Percentiles rank a stretch among this genome's conserved stretches.
Evolutionary conservation across 768 basidiomycete species (phyloP).

Genomic region (Trametes sanguinea): DNA sequence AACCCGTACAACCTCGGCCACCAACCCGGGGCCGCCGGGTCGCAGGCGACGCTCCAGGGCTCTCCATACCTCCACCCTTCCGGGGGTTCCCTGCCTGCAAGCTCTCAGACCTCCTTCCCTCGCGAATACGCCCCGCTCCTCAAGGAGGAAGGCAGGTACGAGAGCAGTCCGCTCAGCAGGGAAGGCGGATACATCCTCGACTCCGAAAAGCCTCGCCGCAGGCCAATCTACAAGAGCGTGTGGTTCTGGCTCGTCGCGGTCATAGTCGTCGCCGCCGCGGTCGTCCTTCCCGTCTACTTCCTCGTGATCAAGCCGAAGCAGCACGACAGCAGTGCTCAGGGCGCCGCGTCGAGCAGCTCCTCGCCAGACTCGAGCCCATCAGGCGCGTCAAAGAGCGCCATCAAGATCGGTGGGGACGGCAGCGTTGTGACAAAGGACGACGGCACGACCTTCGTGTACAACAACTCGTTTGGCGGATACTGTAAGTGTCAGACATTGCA

Average conservation of each 20-base stretch:
- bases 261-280: conserved; percentile 51
- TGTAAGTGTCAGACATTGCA: conserved; percentile 62
- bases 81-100: background rate
- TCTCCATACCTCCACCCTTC: conserved; percentile 2
- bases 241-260: conserved; percentile 25
- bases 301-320: conserved; percentile 51
- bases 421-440: conserved; percentile 75
- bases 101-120: conserved; percentile 3
- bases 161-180: conserved; percentile 3
- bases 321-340: background rate
- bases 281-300: conserved; percentile 69
- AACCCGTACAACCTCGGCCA: conserved; percentile 1
- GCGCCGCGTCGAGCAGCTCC: background rate
- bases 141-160: background rate
- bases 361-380: conserved; percentile 16
- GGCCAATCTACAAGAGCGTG: conserved; percentile 43
- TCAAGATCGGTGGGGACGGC: conserved; percentile 77
- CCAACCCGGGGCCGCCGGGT: background rate
- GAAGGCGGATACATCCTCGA: conserved; percentile 55
- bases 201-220: conserved; percentile 26
- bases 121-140: conserved; percentile 9
- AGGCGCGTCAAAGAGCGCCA: conserved; percentile 28
- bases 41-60: conserved; percentile 5
- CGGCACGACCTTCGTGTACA: conserved; percentile 81
- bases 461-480: conserved; percentile 79